A percentile compares a stretch with the other conserved stretches of the same genome.
Evolutionary conservation across 2,329 filamentous ascomycete genomes (phyloP).

Genomic region (Cordyceps pruinosa): DNA sequence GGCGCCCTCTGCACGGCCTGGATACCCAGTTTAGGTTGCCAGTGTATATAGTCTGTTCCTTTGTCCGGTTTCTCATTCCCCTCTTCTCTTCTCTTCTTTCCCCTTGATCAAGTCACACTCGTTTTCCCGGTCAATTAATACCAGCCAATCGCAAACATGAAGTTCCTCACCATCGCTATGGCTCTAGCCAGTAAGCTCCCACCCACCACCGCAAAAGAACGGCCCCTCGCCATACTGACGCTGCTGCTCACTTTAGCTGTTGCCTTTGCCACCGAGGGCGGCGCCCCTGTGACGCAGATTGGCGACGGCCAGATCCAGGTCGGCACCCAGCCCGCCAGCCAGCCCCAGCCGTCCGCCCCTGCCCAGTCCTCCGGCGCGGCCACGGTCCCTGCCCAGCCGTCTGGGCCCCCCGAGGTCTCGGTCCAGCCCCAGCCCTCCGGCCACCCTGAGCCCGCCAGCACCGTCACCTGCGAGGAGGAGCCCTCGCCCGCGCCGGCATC

Average conservation of each 20-base stretch:
- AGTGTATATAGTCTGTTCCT: background rate
- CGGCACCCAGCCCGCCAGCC: background rate
- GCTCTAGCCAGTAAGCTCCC: background rate
- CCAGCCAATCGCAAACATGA: background rate
- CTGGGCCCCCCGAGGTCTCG: background rate
- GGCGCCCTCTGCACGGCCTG: background rate
- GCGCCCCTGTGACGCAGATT: background rate
- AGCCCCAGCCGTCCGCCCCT: background rate
- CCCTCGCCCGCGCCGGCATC: background rate
- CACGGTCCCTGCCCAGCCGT: background rate
- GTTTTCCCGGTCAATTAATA: background rate
- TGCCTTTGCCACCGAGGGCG: background rate
- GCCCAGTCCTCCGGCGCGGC: background rate
- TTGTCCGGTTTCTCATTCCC: background rate
- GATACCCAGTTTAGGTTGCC: background rate
- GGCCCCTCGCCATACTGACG: background rate
- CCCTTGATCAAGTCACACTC: background rate
- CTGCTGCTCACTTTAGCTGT: background rate
- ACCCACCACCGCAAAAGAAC: too few species aligned
- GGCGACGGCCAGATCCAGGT: conserved; percentile 1
- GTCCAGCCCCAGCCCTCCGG: background rate
- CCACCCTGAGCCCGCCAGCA: background rate
- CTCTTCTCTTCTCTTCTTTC: background rate
- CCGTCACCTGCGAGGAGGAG: background rate
- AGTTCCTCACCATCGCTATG: conserved; percentile 5